Base-by-base conservation (phyloP, 2,329 filamentous ascomycete species). In the Fusarium sp. region DNA sequence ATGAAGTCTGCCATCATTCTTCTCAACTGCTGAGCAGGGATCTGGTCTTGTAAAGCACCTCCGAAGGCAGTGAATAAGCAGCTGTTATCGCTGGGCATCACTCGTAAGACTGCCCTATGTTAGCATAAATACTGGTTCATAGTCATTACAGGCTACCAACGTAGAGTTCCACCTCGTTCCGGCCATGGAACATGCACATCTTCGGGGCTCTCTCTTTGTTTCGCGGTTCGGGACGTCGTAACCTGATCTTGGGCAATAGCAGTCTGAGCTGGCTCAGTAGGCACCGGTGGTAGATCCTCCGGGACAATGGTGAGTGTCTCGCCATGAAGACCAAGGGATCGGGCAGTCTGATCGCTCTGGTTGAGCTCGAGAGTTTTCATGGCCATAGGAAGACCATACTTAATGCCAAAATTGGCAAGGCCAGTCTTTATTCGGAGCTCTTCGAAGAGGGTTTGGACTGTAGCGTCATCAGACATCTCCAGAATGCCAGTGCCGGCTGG, bases 21-120 rank as follows among this genome's bases (percentile, higher is more conserved):
- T 55, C 94, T 89, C 19, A 97, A 83, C 72, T 91, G 73, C 10
- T 78, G 74, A 8, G 80, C 80, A n/a, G 80, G 77, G 47, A 83
- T 78, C 19, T 81, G 77, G 24, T 81, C 86, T 47, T 93, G 87
- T n/a, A 97, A 85, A 4, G 91, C 91, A 53, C 90, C 91, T 17
- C 92, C 92, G 45, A 98, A 89, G 0, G 95, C 94, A 26, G 94
- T 91, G 79, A 97, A 98, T 73, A 98, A 89, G 79, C 95, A 98
- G 59, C 90, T 93, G 78, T 97, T 97, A 78, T 98, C 95, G 75
- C 97, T 95, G 6, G 94, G 93, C 95, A 98, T 97, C 49, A 98
- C 92, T 15, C 95, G 90, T 19, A 97, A 86, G 10, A 96, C 91
- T 88, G 42, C 7, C 19, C 87, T 11, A 4, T 20, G 45, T 72